These are phyloP conservation scores for Aspergillus proliferans DNA, from an alignment of 2,329 filamentous ascomycete species.

Conservation along the genomic window DNA sequence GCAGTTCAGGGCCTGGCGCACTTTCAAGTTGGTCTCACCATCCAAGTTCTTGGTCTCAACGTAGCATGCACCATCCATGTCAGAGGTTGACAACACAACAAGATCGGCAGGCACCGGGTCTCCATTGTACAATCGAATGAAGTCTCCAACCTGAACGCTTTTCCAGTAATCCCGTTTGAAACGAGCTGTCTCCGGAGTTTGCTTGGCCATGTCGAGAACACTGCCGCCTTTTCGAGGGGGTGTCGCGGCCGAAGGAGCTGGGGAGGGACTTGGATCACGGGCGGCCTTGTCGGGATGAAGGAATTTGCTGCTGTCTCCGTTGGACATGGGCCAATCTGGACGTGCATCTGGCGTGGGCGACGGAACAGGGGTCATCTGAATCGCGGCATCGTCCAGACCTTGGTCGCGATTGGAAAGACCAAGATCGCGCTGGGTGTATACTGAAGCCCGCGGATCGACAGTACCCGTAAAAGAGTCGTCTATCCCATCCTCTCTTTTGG, in stretches of 20 bases:
- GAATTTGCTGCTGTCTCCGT: conserved; percentile 23
- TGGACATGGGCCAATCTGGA: conserved; percentile 36
- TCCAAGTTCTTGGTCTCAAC: conserved; percentile 98
- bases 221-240: conserved; percentile 51
- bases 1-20: conserved; percentile 82
- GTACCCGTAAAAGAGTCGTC: conserved; percentile 63
- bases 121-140: conserved; percentile 91
- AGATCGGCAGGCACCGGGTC: conserved; percentile 93
- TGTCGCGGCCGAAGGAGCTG: conserved; percentile 18
- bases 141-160: conserved; percentile 88
- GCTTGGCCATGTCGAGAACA: conserved; percentile 66
- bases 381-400: conserved; percentile 54
- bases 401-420: conserved; percentile 43
- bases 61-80: conserved; percentile 89
- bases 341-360: conserved; percentile 62
- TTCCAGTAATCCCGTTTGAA: conserved; percentile 97
- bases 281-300: conserved; percentile 28
- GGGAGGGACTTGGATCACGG: conserved; percentile 19
- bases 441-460: conserved; percentile 50
- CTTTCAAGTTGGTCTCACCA: conserved; percentile 95
- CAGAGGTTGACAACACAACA: conserved; percentile 86
- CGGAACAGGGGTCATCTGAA: conserved; percentile 92
- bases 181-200: conserved; percentile 62
- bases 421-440: conserved; percentile 49
- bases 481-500: conserved; percentile 44